Conservation (phyloP, 2,329 filamentous ascomycete species). For the Lachnellula cervina region DNA sequence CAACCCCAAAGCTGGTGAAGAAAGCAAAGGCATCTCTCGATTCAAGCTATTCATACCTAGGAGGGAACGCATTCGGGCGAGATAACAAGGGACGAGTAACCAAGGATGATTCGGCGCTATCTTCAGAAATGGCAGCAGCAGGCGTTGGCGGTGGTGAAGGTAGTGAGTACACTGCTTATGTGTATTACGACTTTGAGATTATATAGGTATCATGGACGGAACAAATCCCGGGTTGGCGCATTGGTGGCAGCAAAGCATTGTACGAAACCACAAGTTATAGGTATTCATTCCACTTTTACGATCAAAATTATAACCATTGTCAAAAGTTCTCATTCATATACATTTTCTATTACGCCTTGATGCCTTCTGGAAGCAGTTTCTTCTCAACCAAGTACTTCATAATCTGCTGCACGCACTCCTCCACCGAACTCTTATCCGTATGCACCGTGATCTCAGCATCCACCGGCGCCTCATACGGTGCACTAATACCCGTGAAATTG, state of each 20-base stretch:
- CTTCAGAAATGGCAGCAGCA: slow-evolving; percentile 78
- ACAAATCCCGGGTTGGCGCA: slow-evolving; percentile 13
- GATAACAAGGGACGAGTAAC: slow-evolving; percentile 91
- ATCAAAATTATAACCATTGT: not conserved
- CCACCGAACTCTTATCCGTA: slow-evolving; percentile 75
- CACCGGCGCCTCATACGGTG: slow-evolving; percentile 87
- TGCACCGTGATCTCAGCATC: slow-evolving; percentile 82
- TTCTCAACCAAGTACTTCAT: slow-evolving; percentile 70
- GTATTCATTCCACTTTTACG: slow-evolving; percentile 1
- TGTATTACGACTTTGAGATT: slow-evolving; percentile 94
- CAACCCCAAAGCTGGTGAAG: slow-evolving; percentile 73
- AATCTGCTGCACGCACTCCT: slow-evolving; percentile 85
- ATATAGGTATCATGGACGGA: slow-evolving; percentile 25
- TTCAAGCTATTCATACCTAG: slow-evolving; percentile 81
- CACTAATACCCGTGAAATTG: slow-evolving; percentile 93
- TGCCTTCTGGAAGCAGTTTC: slow-evolving; percentile 46
- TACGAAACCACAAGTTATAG: slow-evolving; percentile 10
- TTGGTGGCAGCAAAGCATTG: slow-evolving; percentile 12
- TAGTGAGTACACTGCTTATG: slow-evolving; percentile 88
- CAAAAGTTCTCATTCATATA: not conserved
- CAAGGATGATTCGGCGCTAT: slow-evolving; percentile 78
- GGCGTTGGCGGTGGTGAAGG: slow-evolving; percentile 64
- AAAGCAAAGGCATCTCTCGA: slow-evolving; percentile 79
- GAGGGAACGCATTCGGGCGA: slow-evolving; percentile 86
- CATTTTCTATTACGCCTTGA: slow-evolving; percentile 2